Evolutionary conservation across 768 basidiomycete species (phyloP), one percentile per base, ranked within the genome.

Genomic region (Russula foetens): DNA sequence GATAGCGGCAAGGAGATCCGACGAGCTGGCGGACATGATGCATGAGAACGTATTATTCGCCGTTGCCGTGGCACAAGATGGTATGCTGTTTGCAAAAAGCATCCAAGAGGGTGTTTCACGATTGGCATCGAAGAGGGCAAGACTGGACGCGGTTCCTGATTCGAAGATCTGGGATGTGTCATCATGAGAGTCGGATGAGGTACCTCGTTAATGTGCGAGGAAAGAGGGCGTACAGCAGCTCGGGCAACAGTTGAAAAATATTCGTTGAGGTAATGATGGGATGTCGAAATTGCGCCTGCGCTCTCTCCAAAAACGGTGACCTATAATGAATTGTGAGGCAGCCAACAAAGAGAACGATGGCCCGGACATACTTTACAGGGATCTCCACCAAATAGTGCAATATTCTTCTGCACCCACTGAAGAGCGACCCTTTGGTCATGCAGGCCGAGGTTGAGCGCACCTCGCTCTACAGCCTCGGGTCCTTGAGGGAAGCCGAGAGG

Each of bases 401-500:
- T 68, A 53, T 72, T 72, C 7, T 48, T 11, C 35, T 72, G 69
- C 7, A 71, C 66, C 71, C 69, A 71, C 51, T 71, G 43, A 24
- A 66, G 54, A 17, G 65, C 65, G 31, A 73, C 60, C 17, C 75
- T 63, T 64, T 79, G 75, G 62, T 83, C 81, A 31, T 71, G 73
- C 23, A 82, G 70, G 1, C 74, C 81, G 29, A 81, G 71, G 63
- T 81, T 81, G 11, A 79, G 70, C 9, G 29, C 73, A 11, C 71
- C 72, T 5, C 70, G 69, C 17, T 69, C 62, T 4, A 68, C 70
- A n/a, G 80, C 80, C 72, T 77, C 75, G 11, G 67, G 57, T 6
- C 77, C 77, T 60, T 74, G 72, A 5, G 78, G 74, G 56, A 77
- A 82, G 0, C 81, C 83, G 15, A 81, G 73, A 4, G 77, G 74